phyloP scores from a whole-genome alignment of 2,329 filamentous ascomycete species.

The Neopestalotiopsis sp. region DNA sequence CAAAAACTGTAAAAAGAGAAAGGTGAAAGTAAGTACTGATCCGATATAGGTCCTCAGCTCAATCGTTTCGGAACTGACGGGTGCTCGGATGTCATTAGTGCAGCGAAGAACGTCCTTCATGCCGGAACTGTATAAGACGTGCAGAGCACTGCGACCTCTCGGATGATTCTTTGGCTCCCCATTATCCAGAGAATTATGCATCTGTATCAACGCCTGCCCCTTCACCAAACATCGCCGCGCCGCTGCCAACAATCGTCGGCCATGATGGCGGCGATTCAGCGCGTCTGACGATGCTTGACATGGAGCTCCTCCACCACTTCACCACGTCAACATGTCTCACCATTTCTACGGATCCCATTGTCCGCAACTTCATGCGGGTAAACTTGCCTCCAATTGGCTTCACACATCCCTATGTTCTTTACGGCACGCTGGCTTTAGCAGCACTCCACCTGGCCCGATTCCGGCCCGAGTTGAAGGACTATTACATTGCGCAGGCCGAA shows the following conservation, averaged over 20 bases:
- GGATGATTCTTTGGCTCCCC: background rate
- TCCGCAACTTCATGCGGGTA: constrained; percentile 52
- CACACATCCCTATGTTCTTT: constrained; percentile 51
- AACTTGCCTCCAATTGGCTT: constrained; percentile 53
- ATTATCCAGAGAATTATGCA: no score
- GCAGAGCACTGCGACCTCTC: background rate
- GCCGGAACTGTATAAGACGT: background rate
- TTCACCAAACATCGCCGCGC: no score
- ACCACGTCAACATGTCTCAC: constrained; percentile 54
- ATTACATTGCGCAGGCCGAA: constrained; percentile 43
- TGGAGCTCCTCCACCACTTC: constrained; percentile 60
- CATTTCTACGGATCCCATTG: constrained; percentile 43
- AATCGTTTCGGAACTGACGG: background rate
- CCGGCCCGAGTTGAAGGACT: constrained; percentile 40
- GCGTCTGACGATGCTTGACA: constrained; percentile 37
- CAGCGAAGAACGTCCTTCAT: background rate
- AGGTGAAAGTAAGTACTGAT: background rate
- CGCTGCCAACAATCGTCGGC: no score
- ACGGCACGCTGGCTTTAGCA: constrained; percentile 52
- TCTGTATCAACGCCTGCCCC: no score
- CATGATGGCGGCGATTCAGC: no score
- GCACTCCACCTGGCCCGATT: constrained; percentile 53
- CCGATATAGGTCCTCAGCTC: background rate
- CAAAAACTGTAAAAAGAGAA: background rate
- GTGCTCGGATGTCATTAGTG: background rate